These are phyloP conservation scores for Penicillium crustosum DNA, from an alignment of 2,329 filamentous ascomycete species.

Conservation along the genomic window DNA sequence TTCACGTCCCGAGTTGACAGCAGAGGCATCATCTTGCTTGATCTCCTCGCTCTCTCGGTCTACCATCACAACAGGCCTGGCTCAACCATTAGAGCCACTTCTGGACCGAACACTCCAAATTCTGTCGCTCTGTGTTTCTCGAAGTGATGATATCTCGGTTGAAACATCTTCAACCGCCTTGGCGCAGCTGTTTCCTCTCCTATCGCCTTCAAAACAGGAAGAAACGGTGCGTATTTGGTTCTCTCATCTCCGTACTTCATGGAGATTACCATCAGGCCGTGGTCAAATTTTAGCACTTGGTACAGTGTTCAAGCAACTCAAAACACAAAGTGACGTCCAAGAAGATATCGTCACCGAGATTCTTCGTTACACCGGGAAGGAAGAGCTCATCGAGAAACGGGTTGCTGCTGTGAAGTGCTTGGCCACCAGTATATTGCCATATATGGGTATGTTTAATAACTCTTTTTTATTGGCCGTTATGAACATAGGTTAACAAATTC, in stretches of 20 bases:
- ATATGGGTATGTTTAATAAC: slow-evolving; percentile 33
- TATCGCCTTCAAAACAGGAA: slow-evolving; percentile 34
- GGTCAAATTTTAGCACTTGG: slow-evolving; percentile 48
- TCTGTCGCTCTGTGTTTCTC: slow-evolving; percentile 42
- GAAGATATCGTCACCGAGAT: slow-evolving; percentile 35
- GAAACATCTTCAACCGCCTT: slow-evolving; percentile 43
- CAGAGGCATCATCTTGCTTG: slow-evolving; percentile 43
- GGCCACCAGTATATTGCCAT: slow-evolving; percentile 37
- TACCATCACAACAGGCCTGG: slow-evolving; percentile 13
- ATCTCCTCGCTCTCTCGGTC: slow-evolving; percentile 40
- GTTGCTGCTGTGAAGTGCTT: slow-evolving; percentile 44
- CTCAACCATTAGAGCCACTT: slow-evolving; percentile 22
- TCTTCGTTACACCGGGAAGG: slow-evolving; percentile 36
- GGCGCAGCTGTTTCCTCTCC: slow-evolving; percentile 41
- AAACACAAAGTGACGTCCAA: slow-evolving; percentile 23
- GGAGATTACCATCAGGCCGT: slow-evolving; percentile 41
- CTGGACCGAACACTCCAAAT: slow-evolving; percentile 34
- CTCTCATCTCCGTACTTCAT: slow-evolving; percentile 36
- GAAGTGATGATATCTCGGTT: slow-evolving; percentile 43
- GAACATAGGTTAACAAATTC: slow-evolving; percentile 15
- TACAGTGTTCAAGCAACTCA: slow-evolving; percentile 38
- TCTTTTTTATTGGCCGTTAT: background rate
- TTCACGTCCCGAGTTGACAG: slow-evolving; percentile 43
- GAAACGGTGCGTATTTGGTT: slow-evolving; percentile 43
- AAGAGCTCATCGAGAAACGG: slow-evolving; percentile 44